These are phyloP conservation scores for Capillidium heterosporum DNA, from an alignment of 371 early-diverging fungal genomes.

Conservation along the genomic window DNA sequence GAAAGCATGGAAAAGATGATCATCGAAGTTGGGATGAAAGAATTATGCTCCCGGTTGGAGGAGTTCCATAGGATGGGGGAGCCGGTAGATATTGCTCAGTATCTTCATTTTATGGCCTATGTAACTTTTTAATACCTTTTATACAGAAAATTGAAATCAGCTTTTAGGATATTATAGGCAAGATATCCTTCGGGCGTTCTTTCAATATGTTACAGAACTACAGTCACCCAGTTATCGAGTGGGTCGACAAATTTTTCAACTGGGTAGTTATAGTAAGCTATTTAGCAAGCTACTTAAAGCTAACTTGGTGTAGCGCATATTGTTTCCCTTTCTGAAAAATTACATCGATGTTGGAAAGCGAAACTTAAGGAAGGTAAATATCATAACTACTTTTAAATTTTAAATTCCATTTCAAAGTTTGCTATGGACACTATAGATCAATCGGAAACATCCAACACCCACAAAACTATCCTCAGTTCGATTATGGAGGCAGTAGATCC, in stretches of 20 bases:
- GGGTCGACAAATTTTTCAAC: neutral
- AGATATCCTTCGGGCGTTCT: neutral
- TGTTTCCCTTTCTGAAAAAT: neutral
- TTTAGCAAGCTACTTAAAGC: neutral
- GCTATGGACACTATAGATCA: neutral
- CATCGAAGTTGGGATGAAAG: too few species aligned
- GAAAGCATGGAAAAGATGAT: too few species aligned
- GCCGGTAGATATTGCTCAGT: too few species aligned
- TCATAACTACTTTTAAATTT: too few species aligned
- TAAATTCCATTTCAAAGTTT: neutral
- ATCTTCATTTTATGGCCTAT: too few species aligned
- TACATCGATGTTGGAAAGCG: neutral
- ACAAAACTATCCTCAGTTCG: neutral
- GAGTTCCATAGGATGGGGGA: too few species aligned
- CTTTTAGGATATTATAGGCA: neutral
- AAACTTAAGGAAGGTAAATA: too few species aligned
- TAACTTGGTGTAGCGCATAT: too few species aligned
- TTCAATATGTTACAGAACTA: conserved; percentile 1
- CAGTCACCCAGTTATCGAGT: neutral
- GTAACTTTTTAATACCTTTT: too few species aligned
- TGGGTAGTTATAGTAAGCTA: neutral
- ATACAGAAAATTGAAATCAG: too few species aligned
- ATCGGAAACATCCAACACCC: neutral
- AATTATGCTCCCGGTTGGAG: too few species aligned
- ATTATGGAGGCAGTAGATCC: neutral